Evolutionary conservation across 164 flowering plant species (phyloP), one percentile per base, ranked within the genome.

Genomic region (Liquidambar formosana): DNA sequence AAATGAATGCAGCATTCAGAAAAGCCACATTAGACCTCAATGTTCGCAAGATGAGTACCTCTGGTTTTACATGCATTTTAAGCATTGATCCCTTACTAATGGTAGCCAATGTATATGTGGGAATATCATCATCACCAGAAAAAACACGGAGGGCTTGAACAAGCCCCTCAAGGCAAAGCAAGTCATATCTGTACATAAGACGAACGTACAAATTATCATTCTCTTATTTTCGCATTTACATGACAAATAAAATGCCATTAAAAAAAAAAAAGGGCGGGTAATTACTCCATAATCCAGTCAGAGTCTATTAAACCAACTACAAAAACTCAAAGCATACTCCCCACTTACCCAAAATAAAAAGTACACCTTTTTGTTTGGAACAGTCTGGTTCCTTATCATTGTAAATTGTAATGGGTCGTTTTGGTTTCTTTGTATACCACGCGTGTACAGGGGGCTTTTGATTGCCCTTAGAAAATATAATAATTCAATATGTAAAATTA

Each of bases 91-190:
- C 83, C 56, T 68, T 78, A 22, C 76, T 78, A 67, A 87, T 68
- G 23, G 75, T 58, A 18, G 89, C 69, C 54, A 93, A 57, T 4
- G 26, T 82, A 74, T 91, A 96, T 0, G 62, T 76, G 0, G 99
- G 99, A 53, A 79, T 81, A 54, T 85, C 77, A 61, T 91, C 88
- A 53, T 69, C 67, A 69, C 85, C 85, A 59, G 59, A 74, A 73
- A 93, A 93, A 64, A 96, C 71, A 22, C 90, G 90, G 3, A 96
- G 90, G 21, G 98, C 83, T 78, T 81, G 91, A 1, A 83, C 91
- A 65, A 96, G 84, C 54, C 99, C 99, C 79, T 96, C 99, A 48
- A 96, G 89, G 72, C 99, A 96, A 53, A 96, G 95, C 82, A 96
- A 85, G 81, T 93, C 99, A 76, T 87, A 90, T 71, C 97, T 90